Conservation (phyloP, 257 asterid species). For the Solanum arcanum region DNA sequence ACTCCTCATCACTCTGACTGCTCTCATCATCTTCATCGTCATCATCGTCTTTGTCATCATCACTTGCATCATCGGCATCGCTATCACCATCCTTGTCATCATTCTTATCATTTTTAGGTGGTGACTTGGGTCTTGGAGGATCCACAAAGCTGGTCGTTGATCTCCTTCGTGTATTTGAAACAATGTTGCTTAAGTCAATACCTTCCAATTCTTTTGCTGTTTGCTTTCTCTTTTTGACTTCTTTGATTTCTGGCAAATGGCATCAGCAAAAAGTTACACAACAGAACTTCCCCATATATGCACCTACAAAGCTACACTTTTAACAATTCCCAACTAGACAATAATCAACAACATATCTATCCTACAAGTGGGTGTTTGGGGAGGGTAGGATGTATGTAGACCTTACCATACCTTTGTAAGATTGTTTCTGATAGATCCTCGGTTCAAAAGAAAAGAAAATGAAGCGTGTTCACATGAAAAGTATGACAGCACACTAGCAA, state of each 20-base stretch:
- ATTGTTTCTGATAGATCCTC: background rate
- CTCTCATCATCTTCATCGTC: slow-evolving; percentile 21
- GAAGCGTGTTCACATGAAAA: background rate
- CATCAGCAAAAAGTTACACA: background rate
- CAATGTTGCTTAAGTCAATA: slow-evolving; percentile 83
- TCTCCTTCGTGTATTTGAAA: slow-evolving; percentile 87
- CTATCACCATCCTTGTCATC: slow-evolving; percentile 14
- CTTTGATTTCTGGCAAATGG: slow-evolving; percentile 58
- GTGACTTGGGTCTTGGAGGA: slow-evolving; percentile 39
- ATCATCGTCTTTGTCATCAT: slow-evolving; percentile 3
- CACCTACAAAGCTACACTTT: background rate
- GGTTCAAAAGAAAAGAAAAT: background rate
- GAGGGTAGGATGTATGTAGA: background rate
- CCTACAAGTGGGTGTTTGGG: background rate
- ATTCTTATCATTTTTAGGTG: slow-evolving; percentile 21
- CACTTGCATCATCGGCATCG: slow-evolving; percentile 6
- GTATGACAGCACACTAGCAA: background rate
- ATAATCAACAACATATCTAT: background rate
- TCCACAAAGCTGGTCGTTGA: slow-evolving; percentile 50
- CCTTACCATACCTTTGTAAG: background rate
- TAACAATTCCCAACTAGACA: background rate
- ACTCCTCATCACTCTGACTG: slow-evolving; percentile 57
- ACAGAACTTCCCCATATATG: background rate
- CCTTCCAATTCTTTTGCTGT: slow-evolving; percentile 95
- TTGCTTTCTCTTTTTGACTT: slow-evolving; percentile 76